phyloP scores from a whole-genome alignment of 1,284 basidiomycete species.

The Irpex rosettiformis region DNA sequence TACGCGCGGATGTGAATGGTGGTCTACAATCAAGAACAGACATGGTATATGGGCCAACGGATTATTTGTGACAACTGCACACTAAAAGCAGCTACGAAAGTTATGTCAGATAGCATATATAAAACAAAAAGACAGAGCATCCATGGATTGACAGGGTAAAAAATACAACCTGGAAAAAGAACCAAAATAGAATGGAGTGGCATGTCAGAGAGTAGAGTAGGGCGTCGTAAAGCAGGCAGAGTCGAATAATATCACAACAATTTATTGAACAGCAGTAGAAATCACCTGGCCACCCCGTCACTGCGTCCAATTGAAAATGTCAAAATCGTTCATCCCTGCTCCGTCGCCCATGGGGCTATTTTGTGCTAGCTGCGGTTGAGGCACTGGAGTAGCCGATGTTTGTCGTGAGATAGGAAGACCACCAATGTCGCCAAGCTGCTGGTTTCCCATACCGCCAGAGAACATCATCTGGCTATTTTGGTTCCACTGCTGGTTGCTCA shows the following conservation, averaged over 20 bases:
- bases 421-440: background rate
- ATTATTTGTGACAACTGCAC: background rate
- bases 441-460: background rate
- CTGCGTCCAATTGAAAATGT: conserved; percentile 29
- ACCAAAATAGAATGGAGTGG: background rate
- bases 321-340: conserved; percentile 23
- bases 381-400: conserved; percentile 27
- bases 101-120: conserved; percentile 9
- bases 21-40: background rate
- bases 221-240: background rate
- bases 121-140: conserved; percentile 5
- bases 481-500: conserved; percentile 22
- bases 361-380: conserved; percentile 25
- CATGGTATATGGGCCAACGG: background rate
- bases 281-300: conserved; percentile 11
- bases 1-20: background rate
- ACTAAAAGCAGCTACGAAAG: background rate
- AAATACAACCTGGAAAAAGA: conserved; percentile 7
- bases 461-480: conserved; percentile 10
- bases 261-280: conserved; percentile 1
- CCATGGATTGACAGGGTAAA: conserved; percentile 7
- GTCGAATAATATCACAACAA: conserved; percentile 15
- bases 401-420: conserved; percentile 23
- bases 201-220: background rate
- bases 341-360: conserved; percentile 24